These are phyloP conservation scores for Yamadazyma nakazawae DNA, from an alignment of 805 yeast genomes.

Conservation along the genomic window DNA sequence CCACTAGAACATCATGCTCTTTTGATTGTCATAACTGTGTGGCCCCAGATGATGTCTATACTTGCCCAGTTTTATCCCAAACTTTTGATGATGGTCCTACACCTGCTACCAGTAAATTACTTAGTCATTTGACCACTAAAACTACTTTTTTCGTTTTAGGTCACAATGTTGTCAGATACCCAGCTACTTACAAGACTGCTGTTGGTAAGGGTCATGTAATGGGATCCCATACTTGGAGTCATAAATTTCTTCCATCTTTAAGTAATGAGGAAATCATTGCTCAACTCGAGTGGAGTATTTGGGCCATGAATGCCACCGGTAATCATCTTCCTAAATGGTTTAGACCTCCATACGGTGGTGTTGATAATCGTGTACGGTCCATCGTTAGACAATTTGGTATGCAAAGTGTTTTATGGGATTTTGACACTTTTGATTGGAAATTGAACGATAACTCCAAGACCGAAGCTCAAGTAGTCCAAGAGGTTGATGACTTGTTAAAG, in stretches of 20 bases:
- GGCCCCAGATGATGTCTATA: constrained; percentile 67
- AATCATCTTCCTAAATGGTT: constrained; percentile 87
- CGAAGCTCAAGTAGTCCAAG: constrained; percentile 51
- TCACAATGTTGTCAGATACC: constrained; percentile 69
- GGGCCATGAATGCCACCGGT: constrained; percentile 97
- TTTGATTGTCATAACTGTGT: constrained; percentile 85
- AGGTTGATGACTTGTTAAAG: constrained; percentile 52
- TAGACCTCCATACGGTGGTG: constrained; percentile 95
- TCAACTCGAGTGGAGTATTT: constrained; percentile 89
- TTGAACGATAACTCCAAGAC: constrained; percentile 46
- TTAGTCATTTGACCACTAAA: constrained; percentile 48
- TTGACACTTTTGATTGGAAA: constrained; percentile 90
- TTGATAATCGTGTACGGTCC: constrained; percentile 80
- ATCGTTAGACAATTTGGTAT: constrained; percentile 82
- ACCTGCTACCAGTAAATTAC: constrained; percentile 58
- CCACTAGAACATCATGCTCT: constrained; percentile 51
- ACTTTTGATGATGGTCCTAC: constrained; percentile 97
- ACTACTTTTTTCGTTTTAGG: constrained; percentile 88
- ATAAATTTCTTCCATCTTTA: constrained; percentile 74
- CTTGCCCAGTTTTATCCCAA: constrained; percentile 76
- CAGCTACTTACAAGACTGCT: constrained; percentile 63
- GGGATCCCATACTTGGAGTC: constrained; percentile 93
- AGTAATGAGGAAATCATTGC: constrained; percentile 81
- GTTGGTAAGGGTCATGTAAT: constrained; percentile 67
- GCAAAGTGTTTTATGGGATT: constrained; percentile 87